Percentiles rank a stretch among this genome's conserved stretches.
Evolutionary conservation across 257 asterid genomes (phyloP).

Genomic region (Solanum piurae): DNA sequence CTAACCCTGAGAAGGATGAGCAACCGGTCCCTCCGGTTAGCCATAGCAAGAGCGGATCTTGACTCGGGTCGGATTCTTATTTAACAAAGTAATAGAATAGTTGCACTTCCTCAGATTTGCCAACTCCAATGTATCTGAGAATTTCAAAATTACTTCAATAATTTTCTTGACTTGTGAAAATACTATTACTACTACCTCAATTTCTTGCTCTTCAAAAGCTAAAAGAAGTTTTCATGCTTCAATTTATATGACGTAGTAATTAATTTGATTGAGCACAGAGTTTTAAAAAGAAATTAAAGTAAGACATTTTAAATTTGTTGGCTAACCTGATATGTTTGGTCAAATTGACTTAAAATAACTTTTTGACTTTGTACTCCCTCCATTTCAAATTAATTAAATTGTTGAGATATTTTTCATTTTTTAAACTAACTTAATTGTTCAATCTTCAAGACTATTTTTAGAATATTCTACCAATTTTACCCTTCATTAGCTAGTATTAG

Average conservation of each 20-base stretch:
- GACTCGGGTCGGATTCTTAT: slow-evolving; percentile 9
- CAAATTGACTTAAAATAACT: no score
- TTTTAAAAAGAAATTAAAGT: no score
- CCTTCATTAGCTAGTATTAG: no score
- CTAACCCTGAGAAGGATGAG: slow-evolving; percentile 9
- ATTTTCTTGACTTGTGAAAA: not conserved
- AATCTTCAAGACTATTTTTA: no score
- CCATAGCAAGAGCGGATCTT: slow-evolving; percentile 17
- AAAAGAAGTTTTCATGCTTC: not conserved
- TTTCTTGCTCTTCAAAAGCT: not conserved
- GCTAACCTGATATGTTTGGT: no score
- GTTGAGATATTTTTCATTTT: no score
- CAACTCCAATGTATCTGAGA: slow-evolving; percentile 11
- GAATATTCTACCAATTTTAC: no score
- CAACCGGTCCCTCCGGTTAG: slow-evolving; percentile 26
- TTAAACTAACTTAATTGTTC: no score
- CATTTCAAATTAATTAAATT: no score
- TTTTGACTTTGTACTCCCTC: no score
- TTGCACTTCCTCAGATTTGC: slow-evolving; percentile 5
- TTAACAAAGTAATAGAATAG: slow-evolving; percentile 19
- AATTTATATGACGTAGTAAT: not conserved
- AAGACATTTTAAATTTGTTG: no score
- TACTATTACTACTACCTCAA: not conserved
- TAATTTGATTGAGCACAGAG: not conserved
- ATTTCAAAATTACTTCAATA: not conserved